Evolutionary conservation across 345 rosid genomes (phyloP).

Genomic region (Gossypium turneri): DNA sequence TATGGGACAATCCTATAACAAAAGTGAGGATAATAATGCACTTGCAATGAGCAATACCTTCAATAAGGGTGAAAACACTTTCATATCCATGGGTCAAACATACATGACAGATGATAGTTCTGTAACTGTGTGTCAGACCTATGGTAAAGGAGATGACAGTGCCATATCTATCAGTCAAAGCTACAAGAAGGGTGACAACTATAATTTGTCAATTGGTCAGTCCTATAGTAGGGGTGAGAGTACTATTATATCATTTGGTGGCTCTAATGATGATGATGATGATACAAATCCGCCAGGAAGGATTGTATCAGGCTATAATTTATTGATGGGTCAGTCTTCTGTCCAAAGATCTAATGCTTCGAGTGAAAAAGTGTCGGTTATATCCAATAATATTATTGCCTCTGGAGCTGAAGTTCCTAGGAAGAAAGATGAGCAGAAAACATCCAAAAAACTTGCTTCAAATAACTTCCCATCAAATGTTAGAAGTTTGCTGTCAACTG

Average conservation of each 20-base stretch:
- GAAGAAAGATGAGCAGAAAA: constrained; percentile 38
- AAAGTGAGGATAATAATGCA: constrained; percentile 33
- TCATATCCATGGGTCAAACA: constrained; percentile 45
- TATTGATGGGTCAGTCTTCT: constrained; percentile 42
- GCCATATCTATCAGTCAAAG: constrained; percentile 26
- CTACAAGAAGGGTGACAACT: constrained; percentile 28
- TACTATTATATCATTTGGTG: constrained; percentile 65
- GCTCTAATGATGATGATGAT: constrained; percentile 45
- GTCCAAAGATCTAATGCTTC: constrained; percentile 22
- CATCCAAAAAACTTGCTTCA: constrained; percentile 31
- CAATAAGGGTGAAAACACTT: constrained; percentile 34
- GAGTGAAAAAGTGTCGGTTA: constrained; percentile 28
- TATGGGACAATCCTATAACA: constrained; percentile 39
- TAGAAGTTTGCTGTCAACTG: constrained; percentile 56
- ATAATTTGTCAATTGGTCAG: constrained; percentile 29
- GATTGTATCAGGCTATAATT: constrained; percentile 40
- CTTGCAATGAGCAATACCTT: constrained; percentile 36
- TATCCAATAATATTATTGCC: constrained; percentile 21
- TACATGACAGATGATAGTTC: constrained; percentile 38
- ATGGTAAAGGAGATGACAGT: constrained; percentile 33
- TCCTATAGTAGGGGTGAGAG: constrained; percentile 49
- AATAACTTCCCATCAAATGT: constrained; percentile 56
- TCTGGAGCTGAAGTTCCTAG: constrained; percentile 21
- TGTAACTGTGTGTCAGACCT: constrained; percentile 42
- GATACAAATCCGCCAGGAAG: constrained; percentile 37